Conservation (phyloP, 2,329 filamentous ascomycete species). For the Calonectria honghensis region DNA sequence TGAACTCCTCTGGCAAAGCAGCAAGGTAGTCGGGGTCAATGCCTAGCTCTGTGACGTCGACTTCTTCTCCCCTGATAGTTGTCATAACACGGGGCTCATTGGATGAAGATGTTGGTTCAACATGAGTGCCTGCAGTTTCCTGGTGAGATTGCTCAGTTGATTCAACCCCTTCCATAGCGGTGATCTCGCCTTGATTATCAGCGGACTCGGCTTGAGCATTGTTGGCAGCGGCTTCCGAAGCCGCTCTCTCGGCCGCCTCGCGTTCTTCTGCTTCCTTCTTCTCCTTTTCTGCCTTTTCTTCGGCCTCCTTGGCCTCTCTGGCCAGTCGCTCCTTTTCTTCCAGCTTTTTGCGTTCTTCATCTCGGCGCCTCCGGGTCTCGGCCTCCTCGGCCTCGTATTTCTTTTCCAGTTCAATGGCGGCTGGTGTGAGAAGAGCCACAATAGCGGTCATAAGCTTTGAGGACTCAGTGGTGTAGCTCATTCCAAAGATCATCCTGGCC, state of each 20-base stretch:
- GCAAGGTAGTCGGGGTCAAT: constrained; percentile 97
- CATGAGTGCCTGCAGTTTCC: constrained; percentile 56
- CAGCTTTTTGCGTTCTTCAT: constrained; percentile 77
- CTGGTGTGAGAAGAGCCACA: constrained; percentile 84
- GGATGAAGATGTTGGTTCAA: constrained; percentile 45
- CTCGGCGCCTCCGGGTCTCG: constrained; percentile 67
- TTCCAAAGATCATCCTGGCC: constrained; percentile 88
- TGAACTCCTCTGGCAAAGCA: constrained; percentile 96
- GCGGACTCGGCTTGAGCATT: constrained; percentile 39
- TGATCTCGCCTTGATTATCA: constrained; percentile 48
- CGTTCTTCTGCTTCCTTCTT: constrained; percentile 83
- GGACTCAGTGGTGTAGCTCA: constrained; percentile 78
- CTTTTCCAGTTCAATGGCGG: constrained; percentile 88
- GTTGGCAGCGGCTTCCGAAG: constrained; percentile 70
- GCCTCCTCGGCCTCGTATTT: constrained; percentile 78
- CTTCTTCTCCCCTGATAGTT: constrained; percentile 88
- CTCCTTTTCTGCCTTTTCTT: constrained; percentile 79
- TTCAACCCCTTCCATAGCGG: constrained; percentile 88
- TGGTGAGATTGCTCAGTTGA: constrained; percentile 62
- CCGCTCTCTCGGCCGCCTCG: constrained; percentile 74
- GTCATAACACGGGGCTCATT: constrained; percentile 80
- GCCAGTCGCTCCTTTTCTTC: constrained; percentile 80
- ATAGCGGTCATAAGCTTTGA: constrained; percentile 81
- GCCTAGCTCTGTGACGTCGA: constrained; percentile 95
- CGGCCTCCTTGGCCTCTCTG: constrained; percentile 83